Percentiles rank a stretch among this genome's conserved stretches.
Evolutionary conservation across 352 stramenopile species (phyloP).

Genomic region (Halophytophthora batemanensis): DNA sequence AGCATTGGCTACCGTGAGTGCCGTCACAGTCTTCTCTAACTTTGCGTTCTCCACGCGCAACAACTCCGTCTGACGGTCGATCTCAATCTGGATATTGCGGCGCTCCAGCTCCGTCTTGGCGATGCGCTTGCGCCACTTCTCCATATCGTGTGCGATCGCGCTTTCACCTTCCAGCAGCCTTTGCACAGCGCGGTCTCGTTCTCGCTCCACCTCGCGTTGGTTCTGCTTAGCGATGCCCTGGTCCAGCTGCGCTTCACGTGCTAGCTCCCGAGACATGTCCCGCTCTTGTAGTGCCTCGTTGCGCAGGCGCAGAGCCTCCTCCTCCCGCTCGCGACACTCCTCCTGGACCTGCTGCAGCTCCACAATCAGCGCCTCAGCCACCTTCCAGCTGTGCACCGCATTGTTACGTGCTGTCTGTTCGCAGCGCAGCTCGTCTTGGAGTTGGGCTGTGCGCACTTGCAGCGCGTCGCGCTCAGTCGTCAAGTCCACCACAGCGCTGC

Average conservation of each 20-base stretch:
- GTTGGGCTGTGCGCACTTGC: conserved; percentile 24
- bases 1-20: conserved; percentile 12
- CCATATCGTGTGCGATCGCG: conserved; percentile 37
- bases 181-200: conserved; percentile 36
- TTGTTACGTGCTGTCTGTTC: conserved; percentile 40
- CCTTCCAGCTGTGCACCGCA: conserved; percentile 46
- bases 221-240: conserved; percentile 46
- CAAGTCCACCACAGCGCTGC: conserved; percentile 4
- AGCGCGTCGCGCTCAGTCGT: conserved; percentile 25
- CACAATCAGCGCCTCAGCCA: conserved; percentile 34
- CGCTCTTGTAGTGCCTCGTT: conserved; percentile 51
- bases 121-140: conserved; percentile 39
- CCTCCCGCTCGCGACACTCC: conserved; percentile 41
- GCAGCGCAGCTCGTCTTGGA: conserved; percentile 24
- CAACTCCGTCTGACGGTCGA: conserved; percentile 48
- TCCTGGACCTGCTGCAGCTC: conserved; percentile 41
- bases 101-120: conserved; percentile 43
- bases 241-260: conserved; percentile 44
- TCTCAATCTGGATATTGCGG: conserved; percentile 61
- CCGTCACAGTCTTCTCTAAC: conserved; percentile 32
- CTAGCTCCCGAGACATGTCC: conserved; percentile 35
- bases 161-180: conserved; percentile 29
- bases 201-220: conserved; percentile 36
- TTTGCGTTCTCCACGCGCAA: conserved; percentile 35
- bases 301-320: conserved; percentile 40